Base-by-base conservation (phyloP, 2,329 filamentous ascomycete genomes). In the Penicillium sp. region DNA sequence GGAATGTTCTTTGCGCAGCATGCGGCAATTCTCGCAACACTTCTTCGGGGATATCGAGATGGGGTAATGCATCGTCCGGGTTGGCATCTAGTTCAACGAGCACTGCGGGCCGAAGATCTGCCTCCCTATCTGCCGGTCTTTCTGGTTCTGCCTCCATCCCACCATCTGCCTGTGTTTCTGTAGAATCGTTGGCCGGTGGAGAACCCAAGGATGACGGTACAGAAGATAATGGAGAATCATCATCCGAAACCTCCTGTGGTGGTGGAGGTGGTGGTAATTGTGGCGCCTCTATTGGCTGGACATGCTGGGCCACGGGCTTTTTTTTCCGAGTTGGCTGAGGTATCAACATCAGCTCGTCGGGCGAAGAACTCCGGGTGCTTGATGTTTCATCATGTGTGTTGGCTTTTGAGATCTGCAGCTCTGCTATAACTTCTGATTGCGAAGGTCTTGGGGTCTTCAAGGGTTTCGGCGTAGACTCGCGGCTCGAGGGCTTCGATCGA, bases 161-260 rank as follows among this genome's bases (percentile, higher is more conserved):
- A 25, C 19, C 35, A 2, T 23, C n/a, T 23, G 33, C 17, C 1
- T 51, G 25, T 27, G 2, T 15, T 29, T 31, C 25, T 13, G 21
- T 31, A 13, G 15, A 31, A 36, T 42, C 42, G 9, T 57, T 21
- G 25, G 44, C 41, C 6, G 31, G 39, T 9, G 53, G 55, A 2
- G 69, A 73, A 17, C 58, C 59, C n/a, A 72, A 55, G 13, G 66
- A 71, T 2, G 73, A 73, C 3, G 68, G 69, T 6, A 70, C 66
- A 6, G 75, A 75, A 17, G 75, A 77, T n/a, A 76, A 63, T 7
- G 74, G 66, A 15, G 76, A 77, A 36, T 66, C 62, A 33, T 66
- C 55, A 35, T 67, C 64, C 0, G 63, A 66, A 23, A 33, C 49
- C 6, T 49, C 39, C 35, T 58, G 50, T 15, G 4, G 6, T n/a